phyloP scores from a whole-genome alignment of 1,139 yeast genomes.

The Blastobotrys petasosporus region DNA sequence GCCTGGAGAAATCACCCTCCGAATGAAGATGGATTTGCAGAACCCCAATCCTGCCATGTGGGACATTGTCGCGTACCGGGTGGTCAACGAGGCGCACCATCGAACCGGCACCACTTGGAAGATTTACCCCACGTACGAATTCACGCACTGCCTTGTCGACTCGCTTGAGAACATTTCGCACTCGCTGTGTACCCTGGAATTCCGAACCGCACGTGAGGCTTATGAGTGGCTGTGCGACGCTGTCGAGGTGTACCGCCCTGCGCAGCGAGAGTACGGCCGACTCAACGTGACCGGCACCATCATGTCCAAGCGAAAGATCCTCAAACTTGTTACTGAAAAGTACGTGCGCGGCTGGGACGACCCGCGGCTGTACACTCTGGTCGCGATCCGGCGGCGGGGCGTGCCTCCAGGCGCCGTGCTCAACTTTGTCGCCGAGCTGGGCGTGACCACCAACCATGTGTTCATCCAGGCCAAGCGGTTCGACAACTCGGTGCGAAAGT shows the following conservation, averaged over 20 bases:
- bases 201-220: constrained; percentile 83
- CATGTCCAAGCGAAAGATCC: constrained; percentile 91
- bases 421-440: constrained; percentile 87
- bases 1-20: constrained; percentile 87
- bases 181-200: constrained; percentile 92
- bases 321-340: constrained; percentile 75
- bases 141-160: constrained; percentile 98
- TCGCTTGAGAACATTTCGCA: constrained; percentile 93
- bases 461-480: constrained; percentile 87
- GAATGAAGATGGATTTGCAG: constrained; percentile 93
- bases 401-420: constrained; percentile 98
- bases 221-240: constrained; percentile 99
- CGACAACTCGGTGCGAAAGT: constrained; percentile 82
- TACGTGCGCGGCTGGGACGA: constrained; percentile 97
- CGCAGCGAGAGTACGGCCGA: constrained; percentile 97
- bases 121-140: constrained; percentile 96
- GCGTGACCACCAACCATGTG: constrained; percentile 91
- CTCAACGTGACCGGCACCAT: constrained; percentile 91
- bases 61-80: constrained; percentile 99
- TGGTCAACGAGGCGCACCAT: constrained; percentile 85
- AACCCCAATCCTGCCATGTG: constrained; percentile 99
- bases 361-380: constrained; percentile 92
- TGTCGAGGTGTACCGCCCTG: constrained; percentile 92
- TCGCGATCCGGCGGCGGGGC: constrained; percentile 94
- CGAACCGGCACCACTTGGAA: constrained; percentile 97